These are phyloP conservation scores for Ustilago curta DNA, from an alignment of 1,284 basidiomycete genomes.

Conservation along the genomic window DNA sequence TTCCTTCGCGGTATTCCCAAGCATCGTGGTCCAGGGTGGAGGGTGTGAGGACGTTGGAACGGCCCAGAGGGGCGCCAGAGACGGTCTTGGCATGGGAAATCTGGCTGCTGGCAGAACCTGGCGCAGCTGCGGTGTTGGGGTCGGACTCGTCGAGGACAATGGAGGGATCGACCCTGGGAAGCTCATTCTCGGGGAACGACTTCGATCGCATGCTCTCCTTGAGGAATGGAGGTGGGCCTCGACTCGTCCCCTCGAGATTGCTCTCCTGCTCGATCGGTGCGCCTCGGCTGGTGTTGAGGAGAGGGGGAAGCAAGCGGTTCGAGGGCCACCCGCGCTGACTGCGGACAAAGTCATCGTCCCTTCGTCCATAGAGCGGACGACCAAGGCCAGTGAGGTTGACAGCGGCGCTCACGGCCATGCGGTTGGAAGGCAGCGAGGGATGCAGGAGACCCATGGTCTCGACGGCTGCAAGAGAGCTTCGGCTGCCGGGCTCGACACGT, in stretches of 20 bases:
- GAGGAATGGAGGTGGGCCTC: slow-evolving; percentile 34
- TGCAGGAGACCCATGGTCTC: slow-evolving; percentile 59
- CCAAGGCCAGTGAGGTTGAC: slow-evolving; percentile 48
- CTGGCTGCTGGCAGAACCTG: slow-evolving; percentile 16
- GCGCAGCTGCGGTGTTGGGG: slow-evolving; percentile 9
- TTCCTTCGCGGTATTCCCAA: slow-evolving; percentile 60
- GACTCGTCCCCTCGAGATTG: slow-evolving; percentile 8
- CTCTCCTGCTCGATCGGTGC: neutral
- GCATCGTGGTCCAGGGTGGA: slow-evolving; percentile 55
- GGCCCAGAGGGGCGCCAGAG: slow-evolving; percentile 24
- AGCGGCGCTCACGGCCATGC: slow-evolving; percentile 48
- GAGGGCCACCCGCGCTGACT: slow-evolving; percentile 38
- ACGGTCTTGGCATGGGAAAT: slow-evolving; percentile 15
- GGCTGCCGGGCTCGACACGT: slow-evolving; percentile 36
- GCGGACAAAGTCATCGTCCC: slow-evolving; percentile 26
- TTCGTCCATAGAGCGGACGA: slow-evolving; percentile 37
- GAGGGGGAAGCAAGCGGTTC: slow-evolving; percentile 37
- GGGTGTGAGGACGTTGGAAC: slow-evolving; percentile 36
- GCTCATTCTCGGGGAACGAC: slow-evolving; percentile 45
- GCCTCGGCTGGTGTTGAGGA: slow-evolving; percentile 25
- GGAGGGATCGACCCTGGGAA: slow-evolving; percentile 30
- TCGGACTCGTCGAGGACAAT: slow-evolving; percentile 27
- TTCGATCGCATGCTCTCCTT: slow-evolving; percentile 41
- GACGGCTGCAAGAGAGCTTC: slow-evolving; percentile 43
- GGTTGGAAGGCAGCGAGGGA: slow-evolving; percentile 34